These are phyloP conservation scores for Warburgia ugandensis DNA, from an alignment of 164 flowering plant genomes.

Conservation along the genomic window DNA sequence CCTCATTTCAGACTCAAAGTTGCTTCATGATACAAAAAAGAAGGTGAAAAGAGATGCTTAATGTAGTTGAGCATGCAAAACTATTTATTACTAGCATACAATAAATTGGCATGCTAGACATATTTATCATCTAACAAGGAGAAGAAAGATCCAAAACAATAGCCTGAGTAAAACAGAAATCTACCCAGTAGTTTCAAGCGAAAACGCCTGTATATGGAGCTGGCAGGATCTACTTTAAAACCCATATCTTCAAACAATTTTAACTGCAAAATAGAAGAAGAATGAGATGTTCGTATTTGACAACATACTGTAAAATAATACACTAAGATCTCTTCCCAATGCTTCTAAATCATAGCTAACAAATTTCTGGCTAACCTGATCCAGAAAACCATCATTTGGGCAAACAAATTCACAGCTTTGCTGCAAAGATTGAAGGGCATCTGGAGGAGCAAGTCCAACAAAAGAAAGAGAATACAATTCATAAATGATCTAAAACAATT, in stretches of 20 bases:
- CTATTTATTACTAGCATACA: too few relatives aligned
- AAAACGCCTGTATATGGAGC: slow-evolving; percentile 78
- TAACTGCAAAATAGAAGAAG: slow-evolving; percentile 47
- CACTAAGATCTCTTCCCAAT: too few relatives aligned
- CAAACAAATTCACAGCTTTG: slow-evolving; percentile 75
- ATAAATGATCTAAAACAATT: background rate
- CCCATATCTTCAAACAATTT: slow-evolving; percentile 96
- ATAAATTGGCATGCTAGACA: too few relatives aligned
- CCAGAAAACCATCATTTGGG: slow-evolving; percentile 96
- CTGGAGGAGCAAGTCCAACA: slow-evolving; percentile 26
- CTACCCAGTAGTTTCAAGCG: slow-evolving; percentile 72
- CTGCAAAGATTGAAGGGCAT: slow-evolving; percentile 80
- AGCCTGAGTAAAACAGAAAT: slow-evolving; percentile 8
- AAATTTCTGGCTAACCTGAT: slow-evolving; percentile 92
- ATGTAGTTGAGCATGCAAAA: too few relatives aligned
- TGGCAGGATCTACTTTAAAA: slow-evolving; percentile 71
- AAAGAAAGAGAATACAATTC: slow-evolving; percentile 1
- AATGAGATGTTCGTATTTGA: too few relatives aligned
- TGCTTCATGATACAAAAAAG: too few relatives aligned
- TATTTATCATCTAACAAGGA: too few relatives aligned
- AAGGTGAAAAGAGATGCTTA: too few relatives aligned
- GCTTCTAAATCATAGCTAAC: too few relatives aligned
- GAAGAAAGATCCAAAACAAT: too few relatives aligned
- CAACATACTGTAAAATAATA: background rate
- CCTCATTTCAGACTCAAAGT: too few relatives aligned